Evolutionary conservation across 768 basidiomycete species (phyloP).

Genomic region (Coprinopsis marcescibilis): DNA sequence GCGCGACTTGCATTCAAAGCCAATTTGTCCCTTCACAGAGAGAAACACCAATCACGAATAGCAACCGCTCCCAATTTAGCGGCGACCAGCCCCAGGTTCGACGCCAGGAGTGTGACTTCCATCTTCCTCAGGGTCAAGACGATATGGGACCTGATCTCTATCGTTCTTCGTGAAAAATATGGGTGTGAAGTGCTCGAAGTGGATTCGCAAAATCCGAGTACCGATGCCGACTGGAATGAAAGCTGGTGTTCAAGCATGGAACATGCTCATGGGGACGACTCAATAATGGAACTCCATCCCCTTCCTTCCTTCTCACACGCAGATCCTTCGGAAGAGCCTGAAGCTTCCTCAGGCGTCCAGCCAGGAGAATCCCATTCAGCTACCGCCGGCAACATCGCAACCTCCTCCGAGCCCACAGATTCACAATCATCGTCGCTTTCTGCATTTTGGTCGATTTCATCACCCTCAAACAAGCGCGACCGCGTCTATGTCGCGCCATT

Average conservation of each 20-base stretch:
- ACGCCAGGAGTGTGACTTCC: constrained; percentile 7
- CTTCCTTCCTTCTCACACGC: no score
- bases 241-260: background rate
- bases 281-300: background rate
- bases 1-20: constrained; percentile 7
- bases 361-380: no score
- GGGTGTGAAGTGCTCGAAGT: constrained; percentile 31
- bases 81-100: constrained; percentile 3
- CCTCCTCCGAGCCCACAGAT: background rate
- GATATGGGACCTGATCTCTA: constrained; percentile 40
- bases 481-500: constrained; percentile 5
- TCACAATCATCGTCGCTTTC: background rate
- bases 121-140: constrained; percentile 7
- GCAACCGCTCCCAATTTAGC: background rate
- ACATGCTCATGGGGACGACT: background rate
- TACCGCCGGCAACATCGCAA: background rate
- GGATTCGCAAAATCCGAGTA: background rate
- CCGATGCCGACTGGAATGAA: background rate
- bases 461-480: background rate
- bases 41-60: background rate
- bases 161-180: constrained; percentile 34
- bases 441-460: background rate
- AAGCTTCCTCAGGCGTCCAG: no score
- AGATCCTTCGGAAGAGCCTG: no score
- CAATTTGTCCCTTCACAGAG: background rate